Conservation (phyloP, 257 asterid genomes). For the Lithospermum erythrorhizon region DNA sequence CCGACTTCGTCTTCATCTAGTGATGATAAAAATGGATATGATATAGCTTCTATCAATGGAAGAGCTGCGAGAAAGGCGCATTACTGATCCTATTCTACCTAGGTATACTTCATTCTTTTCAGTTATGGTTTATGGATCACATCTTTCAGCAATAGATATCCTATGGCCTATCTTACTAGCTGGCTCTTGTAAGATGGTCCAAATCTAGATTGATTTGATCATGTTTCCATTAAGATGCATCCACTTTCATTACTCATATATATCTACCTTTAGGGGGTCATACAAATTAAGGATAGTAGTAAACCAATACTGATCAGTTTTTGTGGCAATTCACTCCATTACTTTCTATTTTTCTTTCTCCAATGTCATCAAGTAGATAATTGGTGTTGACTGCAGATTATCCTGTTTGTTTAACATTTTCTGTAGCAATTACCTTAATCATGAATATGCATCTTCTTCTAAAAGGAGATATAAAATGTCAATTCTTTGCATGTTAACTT, state of each 20-base stretch:
- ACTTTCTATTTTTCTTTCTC: neutral
- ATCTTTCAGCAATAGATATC: neutral
- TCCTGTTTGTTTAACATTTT: too few species aligned
- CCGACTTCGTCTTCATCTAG: constrained; percentile 1
- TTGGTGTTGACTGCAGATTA: too few species aligned
- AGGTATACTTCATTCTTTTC: constrained; percentile 33
- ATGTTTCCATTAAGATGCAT: too few species aligned
- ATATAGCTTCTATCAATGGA: constrained; percentile 85
- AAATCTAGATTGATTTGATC: too few species aligned
- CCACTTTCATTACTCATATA: too few species aligned
- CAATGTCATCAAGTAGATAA: neutral
- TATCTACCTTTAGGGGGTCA: too few species aligned
- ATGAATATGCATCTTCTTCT: neutral
- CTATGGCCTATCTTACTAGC: neutral
- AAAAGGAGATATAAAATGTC: neutral
- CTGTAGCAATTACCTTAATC: too few species aligned
- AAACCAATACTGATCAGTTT: too few species aligned
- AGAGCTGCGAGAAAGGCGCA: constrained; percentile 73
- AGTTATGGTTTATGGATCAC: constrained; percentile 8
- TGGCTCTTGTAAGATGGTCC: neutral
- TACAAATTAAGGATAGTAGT: too few species aligned
- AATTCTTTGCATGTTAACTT: neutral
- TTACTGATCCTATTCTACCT: constrained; percentile 89
- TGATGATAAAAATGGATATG: neutral
- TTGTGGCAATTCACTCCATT: neutral